These are phyloP conservation scores for Hemisphaericaspora subhashii DNA, from an alignment of 1,139 yeast species.

Conservation along the genomic window DNA sequence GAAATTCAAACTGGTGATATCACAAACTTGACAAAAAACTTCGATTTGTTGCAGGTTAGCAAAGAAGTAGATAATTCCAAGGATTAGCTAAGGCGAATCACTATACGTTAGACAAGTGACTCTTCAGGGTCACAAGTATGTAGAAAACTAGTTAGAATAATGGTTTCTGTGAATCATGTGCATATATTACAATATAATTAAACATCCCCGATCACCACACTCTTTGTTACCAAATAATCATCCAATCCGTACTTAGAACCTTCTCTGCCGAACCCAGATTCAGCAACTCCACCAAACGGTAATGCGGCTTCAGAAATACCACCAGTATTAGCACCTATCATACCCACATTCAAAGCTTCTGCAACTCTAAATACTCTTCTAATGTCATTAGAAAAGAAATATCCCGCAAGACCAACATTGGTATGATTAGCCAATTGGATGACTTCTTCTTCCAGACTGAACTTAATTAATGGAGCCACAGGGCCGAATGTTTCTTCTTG, in stretches of 20 bases:
- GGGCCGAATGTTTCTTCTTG: slow-evolving; percentile 91
- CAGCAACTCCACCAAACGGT: slow-evolving; percentile 48
- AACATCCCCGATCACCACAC: slow-evolving; percentile 24
- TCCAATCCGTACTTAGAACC: slow-evolving; percentile 47
- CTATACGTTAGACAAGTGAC: too few species aligned
- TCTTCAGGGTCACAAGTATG: too few species aligned
- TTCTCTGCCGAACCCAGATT: slow-evolving; percentile 51
- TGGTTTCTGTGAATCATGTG: too few species aligned
- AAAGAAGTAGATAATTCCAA: too few species aligned
- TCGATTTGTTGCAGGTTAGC: too few species aligned
- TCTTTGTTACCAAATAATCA: slow-evolving; percentile 38
- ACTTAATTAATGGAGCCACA: slow-evolving; percentile 71
- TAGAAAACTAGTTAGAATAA: too few species aligned
- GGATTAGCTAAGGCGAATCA: too few species aligned
- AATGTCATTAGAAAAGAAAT: slow-evolving; percentile 43
- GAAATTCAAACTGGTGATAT: too few species aligned
- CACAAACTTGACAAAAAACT: too few species aligned
- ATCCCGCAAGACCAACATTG: slow-evolving; percentile 48
- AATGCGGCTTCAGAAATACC: slow-evolving; percentile 45
- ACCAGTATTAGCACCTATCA: slow-evolving; percentile 49
- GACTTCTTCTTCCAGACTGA: slow-evolving; percentile 68
- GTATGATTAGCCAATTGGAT: slow-evolving; percentile 67
- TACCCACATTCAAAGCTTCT: slow-evolving; percentile 45
- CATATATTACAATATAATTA: slow-evolving; percentile 6
- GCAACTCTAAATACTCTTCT: slow-evolving; percentile 55